Evolutionary conservation across 2,329 filamentous ascomycete species (phyloP).

Genomic region (Pyrenochaeta sp.): DNA sequence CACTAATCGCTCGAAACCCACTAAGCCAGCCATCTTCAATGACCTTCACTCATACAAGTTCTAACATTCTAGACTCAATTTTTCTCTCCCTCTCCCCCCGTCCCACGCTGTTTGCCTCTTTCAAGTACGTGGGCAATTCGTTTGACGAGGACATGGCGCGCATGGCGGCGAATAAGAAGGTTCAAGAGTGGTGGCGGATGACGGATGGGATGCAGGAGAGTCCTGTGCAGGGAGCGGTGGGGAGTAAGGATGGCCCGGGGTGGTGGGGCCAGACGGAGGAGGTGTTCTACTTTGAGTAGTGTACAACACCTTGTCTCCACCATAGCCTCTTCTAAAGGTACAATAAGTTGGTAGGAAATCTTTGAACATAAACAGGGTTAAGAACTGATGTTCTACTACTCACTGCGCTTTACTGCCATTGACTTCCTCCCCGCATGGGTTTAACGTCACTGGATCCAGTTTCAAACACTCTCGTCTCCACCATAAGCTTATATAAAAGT

Average conservation of each 20-base stretch:
- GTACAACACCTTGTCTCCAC: too few relatives aligned
- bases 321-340: too few relatives aligned
- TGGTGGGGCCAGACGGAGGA: conserved; percentile 77
- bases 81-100: conserved; percentile 70
- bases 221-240: conserved; percentile 60
- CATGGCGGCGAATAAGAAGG: conserved; percentile 76
- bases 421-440: too few relatives aligned
- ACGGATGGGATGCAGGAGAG: conserved; percentile 76
- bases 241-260: conserved; percentile 43
- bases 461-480: too few relatives aligned
- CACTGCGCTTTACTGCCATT: too few relatives aligned
- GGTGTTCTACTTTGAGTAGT: conserved; percentile 66
- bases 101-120: conserved; percentile 73
- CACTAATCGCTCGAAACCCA: too few relatives aligned
- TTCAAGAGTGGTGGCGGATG: conserved; percentile 82
- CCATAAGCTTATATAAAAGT: too few relatives aligned
- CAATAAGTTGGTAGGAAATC: too few relatives aligned
- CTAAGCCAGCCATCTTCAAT: neutral
- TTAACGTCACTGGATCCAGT: too few relatives aligned
- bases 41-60: neutral
- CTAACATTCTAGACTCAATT: conserved; percentile 64
- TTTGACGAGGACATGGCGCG: conserved; percentile 78
- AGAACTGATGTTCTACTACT: too few relatives aligned
- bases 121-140: conserved; percentile 80
- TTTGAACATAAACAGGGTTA: too few relatives aligned